phyloP scores from a whole-genome alignment of 495 filamentous ascomycete species.

The Paragyromitra xinjiangensis region DNA sequence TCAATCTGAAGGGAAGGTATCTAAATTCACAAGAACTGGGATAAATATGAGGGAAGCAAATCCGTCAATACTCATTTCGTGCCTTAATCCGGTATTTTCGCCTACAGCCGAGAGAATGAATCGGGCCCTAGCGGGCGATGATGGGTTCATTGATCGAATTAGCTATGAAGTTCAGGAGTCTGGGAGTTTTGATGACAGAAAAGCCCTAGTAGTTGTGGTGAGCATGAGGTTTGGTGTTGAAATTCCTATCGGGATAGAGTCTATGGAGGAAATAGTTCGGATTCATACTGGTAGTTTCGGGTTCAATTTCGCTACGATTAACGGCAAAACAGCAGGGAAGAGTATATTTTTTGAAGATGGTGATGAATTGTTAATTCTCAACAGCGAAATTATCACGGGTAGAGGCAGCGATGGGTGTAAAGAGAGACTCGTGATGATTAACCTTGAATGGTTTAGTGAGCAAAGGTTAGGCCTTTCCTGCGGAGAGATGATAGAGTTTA shows the following conservation, averaged over 20 bases:
- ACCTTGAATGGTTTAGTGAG: slow-evolving; percentile 33
- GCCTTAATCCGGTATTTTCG: slow-evolving; percentile 29
- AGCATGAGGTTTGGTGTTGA: slow-evolving; percentile 34
- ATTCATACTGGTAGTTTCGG: slow-evolving; percentile 37
- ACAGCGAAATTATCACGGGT: slow-evolving; percentile 11
- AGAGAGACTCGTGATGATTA: slow-evolving; percentile 26
- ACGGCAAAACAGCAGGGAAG: slow-evolving; percentile 14
- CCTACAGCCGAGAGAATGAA: slow-evolving; percentile 15
- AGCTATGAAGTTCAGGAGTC: slow-evolving; percentile 38
- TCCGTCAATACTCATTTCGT: slow-evolving; percentile 33
- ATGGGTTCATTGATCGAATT: slow-evolving; percentile 31
- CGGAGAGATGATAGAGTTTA: slow-evolving; percentile 45
- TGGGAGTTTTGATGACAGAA: slow-evolving; percentile 6
- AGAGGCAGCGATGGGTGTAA: background rate
- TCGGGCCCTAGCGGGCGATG: background rate
- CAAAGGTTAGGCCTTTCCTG: slow-evolving; percentile 9
- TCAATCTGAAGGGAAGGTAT: background rate
- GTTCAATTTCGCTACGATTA: slow-evolving; percentile 43
- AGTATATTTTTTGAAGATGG: slow-evolving; percentile 39
- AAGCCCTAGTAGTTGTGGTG: slow-evolving; percentile 23
- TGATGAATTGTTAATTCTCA: slow-evolving; percentile 46
- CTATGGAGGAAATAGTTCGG: slow-evolving; percentile 45
- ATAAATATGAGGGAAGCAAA: slow-evolving; percentile 32
- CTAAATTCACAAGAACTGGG: slow-evolving; percentile 26
- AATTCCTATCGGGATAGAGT: slow-evolving; percentile 20